These are phyloP conservation scores for Nicotiana rustica DNA, from an alignment of 305 asterid species.

Conservation along the genomic window DNA sequence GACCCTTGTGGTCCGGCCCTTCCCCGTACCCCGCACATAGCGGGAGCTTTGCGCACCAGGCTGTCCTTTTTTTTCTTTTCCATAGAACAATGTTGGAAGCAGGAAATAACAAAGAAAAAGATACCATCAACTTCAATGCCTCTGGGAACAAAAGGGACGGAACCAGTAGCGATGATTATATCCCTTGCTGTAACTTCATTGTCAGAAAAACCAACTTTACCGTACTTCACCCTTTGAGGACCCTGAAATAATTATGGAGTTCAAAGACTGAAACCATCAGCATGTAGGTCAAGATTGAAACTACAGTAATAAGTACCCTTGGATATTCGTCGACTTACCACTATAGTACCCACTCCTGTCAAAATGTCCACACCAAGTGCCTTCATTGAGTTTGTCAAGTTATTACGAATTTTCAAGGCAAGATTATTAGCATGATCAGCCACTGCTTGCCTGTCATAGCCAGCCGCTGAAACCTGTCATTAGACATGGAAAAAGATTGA, in stretches of 20 bases:
- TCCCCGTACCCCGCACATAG: too few relatives aligned
- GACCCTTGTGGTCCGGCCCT: too few relatives aligned
- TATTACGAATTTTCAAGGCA: constrained; percentile 87
- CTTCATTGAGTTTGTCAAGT: constrained; percentile 89
- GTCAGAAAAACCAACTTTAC: constrained; percentile 42
- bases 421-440: constrained; percentile 95
- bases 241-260: constrained; percentile 57
- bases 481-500: constrained; percentile 23
- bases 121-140: constrained; percentile 98
- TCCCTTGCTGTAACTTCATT: constrained; percentile 80
- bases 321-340: constrained; percentile 63
- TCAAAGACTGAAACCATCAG: neutral
- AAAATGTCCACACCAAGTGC: constrained; percentile 95
- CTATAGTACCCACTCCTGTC: constrained; percentile 82
- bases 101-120: constrained; percentile 32
- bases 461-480: constrained; percentile 88
- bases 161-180: constrained; percentile 93
- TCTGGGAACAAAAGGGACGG: constrained; percentile 90
- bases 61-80: too few relatives aligned
- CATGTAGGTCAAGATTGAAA: neutral
- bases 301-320: neutral
- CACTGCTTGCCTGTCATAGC: constrained; percentile 92
- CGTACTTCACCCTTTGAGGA: constrained; percentile 89
- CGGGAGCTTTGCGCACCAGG: too few relatives aligned
- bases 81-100: neutral